These are phyloP conservation scores for Aspergillus thermomutatus DNA, from an alignment of 2,329 filamentous ascomycete species.

Conservation along the genomic window DNA sequence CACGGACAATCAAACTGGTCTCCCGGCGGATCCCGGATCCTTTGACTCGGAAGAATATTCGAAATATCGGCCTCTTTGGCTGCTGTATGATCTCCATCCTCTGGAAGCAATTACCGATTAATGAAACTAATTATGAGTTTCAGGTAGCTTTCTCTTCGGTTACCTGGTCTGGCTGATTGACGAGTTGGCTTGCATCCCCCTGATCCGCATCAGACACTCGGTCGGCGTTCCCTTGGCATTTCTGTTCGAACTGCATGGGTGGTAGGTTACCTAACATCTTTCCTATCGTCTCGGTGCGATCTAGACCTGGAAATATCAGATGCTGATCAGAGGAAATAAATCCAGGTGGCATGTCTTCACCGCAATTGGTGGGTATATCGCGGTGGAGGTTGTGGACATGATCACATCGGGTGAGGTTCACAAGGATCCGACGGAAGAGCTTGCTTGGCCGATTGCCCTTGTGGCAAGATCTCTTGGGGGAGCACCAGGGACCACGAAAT, in stretches of 20 bases:
- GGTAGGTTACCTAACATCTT: slow-evolving; percentile 25
- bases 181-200: slow-evolving; percentile 29
- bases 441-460: slow-evolving; percentile 36
- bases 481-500: slow-evolving; percentile 2
- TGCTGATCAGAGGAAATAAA: not conserved
- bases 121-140: not conserved
- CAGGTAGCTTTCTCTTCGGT: slow-evolving; percentile 37
- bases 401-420: slow-evolving; percentile 34
- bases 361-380: slow-evolving; percentile 41
- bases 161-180: slow-evolving; percentile 43
- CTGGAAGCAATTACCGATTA: not conserved
- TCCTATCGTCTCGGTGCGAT: not conserved
- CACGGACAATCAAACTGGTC: slow-evolving; percentile 29
- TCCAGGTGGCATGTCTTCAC: slow-evolving; percentile 45
- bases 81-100: slow-evolving; percentile 16
- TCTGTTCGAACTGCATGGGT: slow-evolving; percentile 42
- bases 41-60: slow-evolving; percentile 15
- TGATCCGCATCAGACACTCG: slow-evolving; percentile 25
- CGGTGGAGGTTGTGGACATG: slow-evolving; percentile 37
- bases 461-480: slow-evolving; percentile 11
- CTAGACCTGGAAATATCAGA: not conserved
- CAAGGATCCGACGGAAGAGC: slow-evolving; percentile 22
- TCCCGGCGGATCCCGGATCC: slow-evolving; percentile 30
- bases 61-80: slow-evolving; percentile 20
- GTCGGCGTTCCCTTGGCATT: slow-evolving; percentile 40